A percentile compares a stretch with the other conserved stretches of the same genome.
phyloP scores from a whole-genome alignment of 495 filamentous ascomycete species.

The Penicillium antarcticum region DNA sequence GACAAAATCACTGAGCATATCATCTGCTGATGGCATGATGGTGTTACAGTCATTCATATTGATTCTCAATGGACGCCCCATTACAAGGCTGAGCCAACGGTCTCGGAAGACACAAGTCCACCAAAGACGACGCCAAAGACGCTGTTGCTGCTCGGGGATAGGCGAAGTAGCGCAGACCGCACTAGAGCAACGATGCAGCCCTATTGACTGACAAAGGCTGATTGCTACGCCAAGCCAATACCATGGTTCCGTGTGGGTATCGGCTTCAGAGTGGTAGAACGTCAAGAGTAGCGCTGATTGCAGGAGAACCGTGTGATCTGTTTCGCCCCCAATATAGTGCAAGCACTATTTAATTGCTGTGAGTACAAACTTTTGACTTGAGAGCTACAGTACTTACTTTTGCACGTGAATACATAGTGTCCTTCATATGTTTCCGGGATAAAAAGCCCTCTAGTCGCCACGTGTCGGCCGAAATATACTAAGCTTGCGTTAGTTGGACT shows the following conservation, averaged over 20 bases:
- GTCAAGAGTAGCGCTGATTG: conserved; percentile 38
- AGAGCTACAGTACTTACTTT: conserved; percentile 18
- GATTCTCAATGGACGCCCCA: conserved; percentile 35
- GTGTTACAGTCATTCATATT: conserved; percentile 34
- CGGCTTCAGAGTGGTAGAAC: conserved; percentile 38
- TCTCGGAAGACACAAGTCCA: conserved; percentile 39
- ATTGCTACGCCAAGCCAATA: conserved; percentile 38
- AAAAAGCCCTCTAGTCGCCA: conserved; percentile 29
- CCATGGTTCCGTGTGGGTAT: conserved; percentile 35
- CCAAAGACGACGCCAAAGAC: conserved; percentile 38
- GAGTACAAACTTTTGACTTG: background rate
- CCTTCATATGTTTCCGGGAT: conserved; percentile 36
- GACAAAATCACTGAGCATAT: conserved; percentile 28
- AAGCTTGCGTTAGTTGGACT: conserved; percentile 15
- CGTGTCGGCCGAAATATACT: conserved; percentile 18
- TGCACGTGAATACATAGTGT: conserved; percentile 34
- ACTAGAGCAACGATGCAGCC: conserved; percentile 28
- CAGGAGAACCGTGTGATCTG: conserved; percentile 33
- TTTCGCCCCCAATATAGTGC: conserved; percentile 31
- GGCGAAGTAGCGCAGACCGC: conserved; percentile 13
- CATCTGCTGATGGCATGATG: conserved; percentile 19
- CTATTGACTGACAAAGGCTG: conserved; percentile 30
- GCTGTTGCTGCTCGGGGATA: conserved; percentile 23
- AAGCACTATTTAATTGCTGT: conserved; percentile 23
- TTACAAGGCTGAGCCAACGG: conserved; percentile 35